Base-by-base conservation (phyloP, 1,284 basidiomycete genomes). In the Hemileia vastatrix region DNA sequence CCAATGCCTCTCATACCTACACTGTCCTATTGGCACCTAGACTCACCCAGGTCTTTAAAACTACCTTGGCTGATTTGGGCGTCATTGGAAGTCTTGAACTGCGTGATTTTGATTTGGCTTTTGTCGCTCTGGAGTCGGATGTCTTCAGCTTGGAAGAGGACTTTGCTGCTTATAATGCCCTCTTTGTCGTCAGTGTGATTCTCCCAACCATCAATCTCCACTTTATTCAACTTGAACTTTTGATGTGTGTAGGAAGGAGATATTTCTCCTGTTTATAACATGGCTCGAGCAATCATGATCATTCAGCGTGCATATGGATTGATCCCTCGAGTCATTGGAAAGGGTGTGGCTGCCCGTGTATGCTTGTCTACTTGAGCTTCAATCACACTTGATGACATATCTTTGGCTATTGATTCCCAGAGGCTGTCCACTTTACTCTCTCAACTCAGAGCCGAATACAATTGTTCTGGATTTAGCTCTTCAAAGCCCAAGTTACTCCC, bases 251-350 rank as follows among this genome's bases (percentile, higher is more conserved):
- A 93, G 89, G 87, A 95, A 67, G 90, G 90, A n/a, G 93, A 98
- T 70, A 89, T 93, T 72, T 90, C 90, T 0, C 80, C 87, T 8
- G 81, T 97, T 23, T 95, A 86, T 74, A 87, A 95, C 72, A 87
- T 93, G 2, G 86, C 86, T 0, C 84, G 93, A 73, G 90, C 91
- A 0, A 79, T 98, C 52, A 81, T 87, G 70, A 88, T 88, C 0
- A 78, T 97, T 5, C 90, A 97, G 74, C 84, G 85, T 67, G 80
- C 90, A 1, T 94, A 86, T 73, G 94, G 91, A n/a, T 76, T 82
- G 24, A 94, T 96, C 71, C 94, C 94, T 6, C 84, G 92, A 18
- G 86, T 97, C 63, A 77, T 95, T 31, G 93, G 92, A 44, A 97
- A 98, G 77, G 95, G 94, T 6, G 87, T 95, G 72, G 84, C 84